Percentiles rank a stretch among this genome's conserved stretches.
phyloP scores from a whole-genome alignment of 805 yeast genomes.

The Candida taoyuanica region DNA sequence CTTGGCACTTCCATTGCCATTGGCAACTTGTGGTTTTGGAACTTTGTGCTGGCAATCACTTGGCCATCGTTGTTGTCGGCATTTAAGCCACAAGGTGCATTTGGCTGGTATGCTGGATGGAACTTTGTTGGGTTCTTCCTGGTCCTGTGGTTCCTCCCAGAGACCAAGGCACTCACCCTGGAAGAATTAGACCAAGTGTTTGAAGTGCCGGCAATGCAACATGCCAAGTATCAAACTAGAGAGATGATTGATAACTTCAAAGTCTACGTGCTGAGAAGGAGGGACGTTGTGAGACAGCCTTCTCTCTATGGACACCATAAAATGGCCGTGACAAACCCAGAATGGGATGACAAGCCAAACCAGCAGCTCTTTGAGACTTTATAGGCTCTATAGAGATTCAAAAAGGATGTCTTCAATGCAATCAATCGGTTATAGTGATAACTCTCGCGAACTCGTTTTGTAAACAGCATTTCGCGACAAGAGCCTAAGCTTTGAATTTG shows the following conservation, averaged over 20 bases:
- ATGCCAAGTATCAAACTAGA: slow-evolving; percentile 45
- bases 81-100: slow-evolving; percentile 79
- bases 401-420: too few species aligned
- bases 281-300: slow-evolving; percentile 42
- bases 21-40: slow-evolving; percentile 71
- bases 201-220: slow-evolving; percentile 49
- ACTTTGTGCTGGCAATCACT: slow-evolving; percentile 64
- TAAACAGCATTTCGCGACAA: too few species aligned
- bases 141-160: slow-evolving; percentile 67
- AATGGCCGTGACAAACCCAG: slow-evolving; percentile 54
- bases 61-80: slow-evolving; percentile 71
- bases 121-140: slow-evolving; percentile 65
- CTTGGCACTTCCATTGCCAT: slow-evolving; percentile 78
- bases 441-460: too few species aligned
- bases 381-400: too few species aligned
- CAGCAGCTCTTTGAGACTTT: slow-evolving; percentile 44
- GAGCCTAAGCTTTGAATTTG: too few species aligned
- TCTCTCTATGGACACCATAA: slow-evolving; percentile 56
- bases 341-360: slow-evolving; percentile 59
- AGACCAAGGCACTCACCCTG: slow-evolving; percentile 59
- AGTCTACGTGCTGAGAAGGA: slow-evolving; percentile 42
- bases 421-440: too few species aligned
- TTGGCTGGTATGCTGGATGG: slow-evolving; percentile 87
- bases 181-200: slow-evolving; percentile 72
- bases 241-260: slow-evolving; percentile 40